Percentiles rank a stretch among this genome's conserved stretches.
Conservation (phyloP, 768 basidiomycete species). For the Gyrodon lividus region DNA sequence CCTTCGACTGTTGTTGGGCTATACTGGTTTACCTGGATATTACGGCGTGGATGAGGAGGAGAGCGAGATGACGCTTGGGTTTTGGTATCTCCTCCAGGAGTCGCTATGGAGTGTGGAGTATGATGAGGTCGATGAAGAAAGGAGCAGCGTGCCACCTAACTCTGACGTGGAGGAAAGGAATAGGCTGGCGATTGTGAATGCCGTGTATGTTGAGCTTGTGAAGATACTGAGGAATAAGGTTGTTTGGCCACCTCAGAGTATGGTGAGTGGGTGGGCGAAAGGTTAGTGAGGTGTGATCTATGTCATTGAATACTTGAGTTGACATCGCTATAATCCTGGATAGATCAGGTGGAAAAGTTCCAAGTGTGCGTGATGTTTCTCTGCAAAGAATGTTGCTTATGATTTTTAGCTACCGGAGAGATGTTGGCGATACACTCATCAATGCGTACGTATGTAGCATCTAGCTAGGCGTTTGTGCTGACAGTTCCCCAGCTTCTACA, state of each 20-base stretch:
- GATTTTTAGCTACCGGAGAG: constrained; percentile 66
- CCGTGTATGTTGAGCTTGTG: constrained; percentile 79
- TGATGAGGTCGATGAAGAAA: constrained; percentile 37
- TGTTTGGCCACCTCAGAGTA: constrained; percentile 57
- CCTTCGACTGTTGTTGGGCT: constrained; percentile 66
- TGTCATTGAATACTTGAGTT: background rate
- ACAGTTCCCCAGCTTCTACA: constrained; percentile 63
- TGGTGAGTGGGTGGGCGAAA: constrained; percentile 58
- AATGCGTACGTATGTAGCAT: constrained; percentile 62
- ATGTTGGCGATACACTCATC: constrained; percentile 84
- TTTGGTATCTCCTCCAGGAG: constrained; percentile 92
- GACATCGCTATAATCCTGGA: constrained; percentile 4
- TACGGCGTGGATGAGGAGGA: constrained; percentile 85
- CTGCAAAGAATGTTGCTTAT: background rate
- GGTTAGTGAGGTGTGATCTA: constrained; percentile 42
- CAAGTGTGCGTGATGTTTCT: constrained; percentile 53
- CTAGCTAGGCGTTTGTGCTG: constrained; percentile 2
- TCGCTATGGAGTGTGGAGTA: constrained; percentile 72
- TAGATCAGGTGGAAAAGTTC: constrained; percentile 82
- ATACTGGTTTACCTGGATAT: constrained; percentile 72
- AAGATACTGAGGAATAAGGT: constrained; percentile 69
- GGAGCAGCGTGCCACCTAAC: constrained; percentile 15
- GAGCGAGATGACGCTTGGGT: constrained; percentile 82
- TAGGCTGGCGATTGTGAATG: constrained; percentile 59
- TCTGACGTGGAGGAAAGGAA: constrained; percentile 31